Evolutionary conservation across 352 stramenopile genomes (phyloP).

Genomic region (Phytophthora constricta): DNA sequence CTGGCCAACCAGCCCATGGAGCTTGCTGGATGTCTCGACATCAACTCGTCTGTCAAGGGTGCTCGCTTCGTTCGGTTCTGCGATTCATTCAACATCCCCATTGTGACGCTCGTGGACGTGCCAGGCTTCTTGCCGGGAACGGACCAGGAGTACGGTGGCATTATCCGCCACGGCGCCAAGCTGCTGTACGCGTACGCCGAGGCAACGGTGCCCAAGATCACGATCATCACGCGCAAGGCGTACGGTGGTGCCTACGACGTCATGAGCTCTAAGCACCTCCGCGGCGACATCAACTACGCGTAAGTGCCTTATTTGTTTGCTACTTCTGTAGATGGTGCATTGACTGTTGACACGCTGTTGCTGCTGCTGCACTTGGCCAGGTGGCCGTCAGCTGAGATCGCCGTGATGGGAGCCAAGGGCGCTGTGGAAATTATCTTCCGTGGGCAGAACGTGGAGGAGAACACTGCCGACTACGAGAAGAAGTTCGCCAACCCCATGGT

Average conservation of each 20-base stretch:
- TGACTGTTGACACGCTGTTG: slow-evolving; percentile 27
- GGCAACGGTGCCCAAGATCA: slow-evolving; percentile 98
- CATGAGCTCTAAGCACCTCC: slow-evolving; percentile 98
- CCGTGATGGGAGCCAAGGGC: slow-evolving; percentile 95
- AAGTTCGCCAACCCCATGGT: slow-evolving; percentile 97
- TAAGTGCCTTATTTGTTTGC: slow-evolving; percentile 31
- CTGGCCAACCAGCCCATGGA: slow-evolving; percentile 98
- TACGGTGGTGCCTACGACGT: slow-evolving; percentile 99
- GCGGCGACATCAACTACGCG: slow-evolving; percentile 97
- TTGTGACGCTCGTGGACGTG: slow-evolving; percentile 99
- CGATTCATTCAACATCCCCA: slow-evolving; percentile 98
- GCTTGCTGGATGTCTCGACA: slow-evolving; percentile 97
- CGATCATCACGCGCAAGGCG: slow-evolving; percentile 98
- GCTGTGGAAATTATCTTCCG: slow-evolving; percentile 99
- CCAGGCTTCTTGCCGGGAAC: slow-evolving; percentile 98
- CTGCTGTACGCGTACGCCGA: slow-evolving; percentile 98
- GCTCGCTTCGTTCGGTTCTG: slow-evolving; percentile 98
- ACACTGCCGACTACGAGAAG: slow-evolving; percentile 95
- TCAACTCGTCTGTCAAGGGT: slow-evolving; percentile 96
- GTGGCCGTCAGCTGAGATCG: slow-evolving; percentile 81
- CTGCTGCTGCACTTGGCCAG: slow-evolving; percentile 29
- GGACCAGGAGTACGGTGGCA: slow-evolving; percentile 90
- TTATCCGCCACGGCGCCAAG: slow-evolving; percentile 98
- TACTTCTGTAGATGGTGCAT: slow-evolving; percentile 2
- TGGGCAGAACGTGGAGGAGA: slow-evolving; percentile 95